Base-by-base conservation (phyloP, 352 stramenopile species). In the Plasmopara muralis region DNA sequence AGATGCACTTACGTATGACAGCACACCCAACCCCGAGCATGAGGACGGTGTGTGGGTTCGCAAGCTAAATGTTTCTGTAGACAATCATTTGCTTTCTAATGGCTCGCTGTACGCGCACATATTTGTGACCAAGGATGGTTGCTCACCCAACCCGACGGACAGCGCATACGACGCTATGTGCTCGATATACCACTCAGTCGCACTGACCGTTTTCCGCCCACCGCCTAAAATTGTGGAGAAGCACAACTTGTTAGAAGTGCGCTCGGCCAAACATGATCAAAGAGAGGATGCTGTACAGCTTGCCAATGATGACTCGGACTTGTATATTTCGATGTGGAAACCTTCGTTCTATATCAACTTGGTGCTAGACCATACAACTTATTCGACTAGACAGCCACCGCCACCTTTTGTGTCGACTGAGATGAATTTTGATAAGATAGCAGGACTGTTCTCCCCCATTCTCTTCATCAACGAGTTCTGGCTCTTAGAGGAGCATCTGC, bases 401-500 rank as follows among this genome's bases (percentile, higher is more conserved):
- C 83, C 78, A 35, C 78, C 81, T 16, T 92, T 93, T 42, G 64
- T 92, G 41, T 64, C 62, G 5, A 69, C 72, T 9, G 69, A 72
- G 50, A 74, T 93, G 68, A 39, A 77, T 6, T 37, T 90, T 10
- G 73, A 91, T 47, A 62, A 82, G 29, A 60, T 75, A 5, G 60
- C 65, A 4, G 61, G 76, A 13, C 50, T 75, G 54, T 98, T 97
- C 66, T 74, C 86, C 50, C 93, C 94, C 0, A 77, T 97, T 35
- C 50, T 98, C 9, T 95, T 95, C 51, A 34, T 89, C 30, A 97
- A 97, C 60, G 87, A 98, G 45, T 98, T 98, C 65, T 98, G 94
- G 94, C 58, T 94, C 20, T 74, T 96, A 12, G 84, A 89, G 39
- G 84, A 93, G 25, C 75, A 93, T 39, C 53, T 98, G 18, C 52